These are phyloP conservation scores for Talaromyces rugulosus DNA, from an alignment of 2,329 filamentous ascomycete species.

Conservation along the genomic window DNA sequence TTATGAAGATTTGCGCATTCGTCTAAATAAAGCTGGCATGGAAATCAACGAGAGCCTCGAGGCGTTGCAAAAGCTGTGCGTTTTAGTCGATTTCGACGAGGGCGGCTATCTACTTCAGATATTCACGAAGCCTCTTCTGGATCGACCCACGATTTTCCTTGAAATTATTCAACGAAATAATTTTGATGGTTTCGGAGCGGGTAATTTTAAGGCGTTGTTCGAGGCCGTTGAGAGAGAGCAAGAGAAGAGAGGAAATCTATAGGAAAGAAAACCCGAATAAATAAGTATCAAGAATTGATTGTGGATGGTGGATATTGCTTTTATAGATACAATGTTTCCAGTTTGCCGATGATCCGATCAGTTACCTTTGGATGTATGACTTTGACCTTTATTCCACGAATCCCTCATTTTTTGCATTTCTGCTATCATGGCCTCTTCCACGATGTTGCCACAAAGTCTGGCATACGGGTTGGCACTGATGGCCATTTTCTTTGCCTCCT, in stretches of 20 bases:
- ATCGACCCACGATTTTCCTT: constrained; percentile 87
- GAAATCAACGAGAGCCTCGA: constrained; percentile 71
- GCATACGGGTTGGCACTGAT: constrained; percentile 6
- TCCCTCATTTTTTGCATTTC: neutral
- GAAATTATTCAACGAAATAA: constrained; percentile 58
- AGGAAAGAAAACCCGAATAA: constrained; percentile 17
- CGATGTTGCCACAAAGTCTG: constrained; percentile 5
- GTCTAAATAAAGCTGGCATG: constrained; percentile 46
- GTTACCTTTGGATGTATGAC: neutral
- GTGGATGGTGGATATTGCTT: neutral
- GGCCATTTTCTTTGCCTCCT: constrained; percentile 6
- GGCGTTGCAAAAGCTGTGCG: constrained; percentile 67
- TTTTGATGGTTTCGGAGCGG: constrained; percentile 85
- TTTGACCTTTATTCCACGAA: neutral
- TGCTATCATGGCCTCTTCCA: constrained; percentile 2
- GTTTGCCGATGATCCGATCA: neutral
- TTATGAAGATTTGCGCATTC: constrained; percentile 69
- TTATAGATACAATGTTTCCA: neutral
- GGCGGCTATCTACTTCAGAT: constrained; percentile 71
- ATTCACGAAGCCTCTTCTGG: constrained; percentile 78
- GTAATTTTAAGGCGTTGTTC: constrained; percentile 89
- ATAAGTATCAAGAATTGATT: neutral
- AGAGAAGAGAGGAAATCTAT: constrained; percentile 74
- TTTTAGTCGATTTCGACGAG: constrained; percentile 90
- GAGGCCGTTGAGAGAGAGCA: constrained; percentile 92